Base-by-base conservation (phyloP, 805 yeast genomes). In the Wickerhamiella dianesei region DNA sequence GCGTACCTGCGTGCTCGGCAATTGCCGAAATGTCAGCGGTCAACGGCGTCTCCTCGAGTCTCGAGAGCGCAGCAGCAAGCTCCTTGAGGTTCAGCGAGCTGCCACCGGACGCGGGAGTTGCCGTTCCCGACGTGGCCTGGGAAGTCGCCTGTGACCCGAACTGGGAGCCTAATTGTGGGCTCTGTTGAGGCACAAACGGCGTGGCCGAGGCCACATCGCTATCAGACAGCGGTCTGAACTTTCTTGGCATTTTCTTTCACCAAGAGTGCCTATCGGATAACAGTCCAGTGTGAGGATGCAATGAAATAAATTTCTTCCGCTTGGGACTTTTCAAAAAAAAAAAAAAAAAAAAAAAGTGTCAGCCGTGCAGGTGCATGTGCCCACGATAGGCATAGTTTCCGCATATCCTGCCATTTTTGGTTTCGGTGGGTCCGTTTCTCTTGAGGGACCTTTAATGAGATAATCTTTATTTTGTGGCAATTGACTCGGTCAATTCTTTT, bases 11-110 rank as follows among this genome's bases (percentile, higher is more conserved):
- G 4, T 79, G 76, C 35, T 59, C 58, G 50, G 75, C 75, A 44
- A 85, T 67, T 21, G 68, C 67, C 21, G 63, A 64, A 53, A 88
- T 66, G 48, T 72, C 61, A 20, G 74, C 78, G 25, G 81, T 72
- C 49, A 86, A 68, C 19, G 96, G 95, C 8, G 82, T 67, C 37
- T 77, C 57, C 17, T 73, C 74, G 45, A 84, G 80, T 46, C 73
- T 73, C 5, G 32, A 41, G 60, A 87, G 70, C 3, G 92, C 83
- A n/a, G 80, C 74, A 55, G 76, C 75, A 50, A 87, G 69, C 4
- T 88, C 80, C 12, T 85, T 67, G 56, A 88, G 69, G 40, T 53
- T 52, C 41, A 56, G 41, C 12, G 47, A 21, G n/a, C 56, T 50
- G 2, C 95, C 82, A 3, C 84, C 72, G 8, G 87, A 75, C 4